Percentiles rank a stretch among this genome's conserved stretches.
Conservation (phyloP, 2,329 filamentous ascomycete species). For the Cladosporium colombiae region DNA sequence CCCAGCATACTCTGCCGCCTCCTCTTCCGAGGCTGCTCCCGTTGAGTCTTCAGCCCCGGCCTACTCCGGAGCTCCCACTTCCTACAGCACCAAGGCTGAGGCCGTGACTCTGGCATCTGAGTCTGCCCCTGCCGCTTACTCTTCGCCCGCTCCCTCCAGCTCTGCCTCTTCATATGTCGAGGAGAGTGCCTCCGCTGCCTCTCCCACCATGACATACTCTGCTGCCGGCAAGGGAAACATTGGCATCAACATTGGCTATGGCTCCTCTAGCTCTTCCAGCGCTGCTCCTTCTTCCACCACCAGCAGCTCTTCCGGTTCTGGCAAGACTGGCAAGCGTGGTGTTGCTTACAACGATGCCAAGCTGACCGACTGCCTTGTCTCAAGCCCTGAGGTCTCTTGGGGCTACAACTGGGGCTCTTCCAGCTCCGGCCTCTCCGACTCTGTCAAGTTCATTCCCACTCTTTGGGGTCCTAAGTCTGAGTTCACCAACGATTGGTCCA, state of each 20-base stretch:
- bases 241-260: conserved; percentile 5
- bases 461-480: conserved; percentile 51
- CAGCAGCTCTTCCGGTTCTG: conserved; percentile 19
- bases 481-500: conserved; percentile 54
- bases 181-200: conserved; percentile 12
- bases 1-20: no score
- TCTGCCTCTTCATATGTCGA: conserved; percentile 9
- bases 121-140: conserved; percentile 6
- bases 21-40: conserved; percentile 24
- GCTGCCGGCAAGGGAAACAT: conserved; percentile 12
- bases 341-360: conserved; percentile 65
- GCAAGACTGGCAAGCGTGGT: conserved; percentile 60
- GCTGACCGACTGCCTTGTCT: conserved; percentile 55
- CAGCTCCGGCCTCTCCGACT: conserved; percentile 44
- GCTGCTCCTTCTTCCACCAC: conserved; percentile 16
- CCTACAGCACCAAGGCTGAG: conserved; percentile 20
- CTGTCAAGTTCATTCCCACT: conserved; percentile 65
- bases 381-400: conserved; percentile 55
- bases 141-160: conserved; percentile 14
- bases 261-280: conserved; percentile 15
- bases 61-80: conserved; percentile 16
- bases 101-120: background rate
- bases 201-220: conserved; percentile 13
- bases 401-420: conserved; percentile 68
- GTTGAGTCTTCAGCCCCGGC: conserved; percentile 22